Evolutionary conservation across 2,329 filamentous ascomycete genomes (phyloP), one percentile per base, ranked within the genome.

Genomic region (Aspergillus ochraceus): DNA sequence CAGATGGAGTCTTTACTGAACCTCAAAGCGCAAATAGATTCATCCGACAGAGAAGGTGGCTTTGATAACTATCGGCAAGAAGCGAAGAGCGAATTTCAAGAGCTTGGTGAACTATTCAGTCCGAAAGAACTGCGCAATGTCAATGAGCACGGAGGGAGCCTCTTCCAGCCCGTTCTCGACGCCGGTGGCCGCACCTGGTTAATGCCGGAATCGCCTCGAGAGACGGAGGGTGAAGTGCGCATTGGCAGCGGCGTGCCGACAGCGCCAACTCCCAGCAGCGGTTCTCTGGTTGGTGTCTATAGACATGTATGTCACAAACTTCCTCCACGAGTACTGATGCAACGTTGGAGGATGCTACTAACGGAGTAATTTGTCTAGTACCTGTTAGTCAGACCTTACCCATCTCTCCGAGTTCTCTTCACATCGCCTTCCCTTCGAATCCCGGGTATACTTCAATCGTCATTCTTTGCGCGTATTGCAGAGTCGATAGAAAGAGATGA

Each of bases 21-120:
- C 8, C 77, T 88, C 30, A 73, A 76, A 39, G 69, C 73, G 54
- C 61, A 72, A 36, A 12, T 36, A 1, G 32, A 36, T 4, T 36
- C 32, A 4, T 36, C 32, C 32, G 10, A 36, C 4, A 5, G 32
- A 36, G 32, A 36, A 36, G 32, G 4, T 12, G 10, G 32, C 32
- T 36, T 11, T 11, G 32, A 36, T 11, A 9, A 9, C 8, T 24
- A 3, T 12, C 4, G 19, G 70, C 17, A 62, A 73, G n/a, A 6
- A 66, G 75, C 17, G 68, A 86, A 84, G 60, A 84, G 89, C 59
- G 85, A 88, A 64, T 88, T 92, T 61, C 83, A 85, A 54, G 82
- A 87, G 47, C 77, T 92, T 26, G 84, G 82, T 54, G 87, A 90
- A 66, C 88, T 91, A 82, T 85, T 92, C 70, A 90, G 88, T 58